A percentile compares a stretch with the other conserved stretches of the same genome.
These are phyloP conservation scores for Streptanthus diversifolius DNA, from an alignment of 345 rosid species.

Conservation along the genomic window DNA sequence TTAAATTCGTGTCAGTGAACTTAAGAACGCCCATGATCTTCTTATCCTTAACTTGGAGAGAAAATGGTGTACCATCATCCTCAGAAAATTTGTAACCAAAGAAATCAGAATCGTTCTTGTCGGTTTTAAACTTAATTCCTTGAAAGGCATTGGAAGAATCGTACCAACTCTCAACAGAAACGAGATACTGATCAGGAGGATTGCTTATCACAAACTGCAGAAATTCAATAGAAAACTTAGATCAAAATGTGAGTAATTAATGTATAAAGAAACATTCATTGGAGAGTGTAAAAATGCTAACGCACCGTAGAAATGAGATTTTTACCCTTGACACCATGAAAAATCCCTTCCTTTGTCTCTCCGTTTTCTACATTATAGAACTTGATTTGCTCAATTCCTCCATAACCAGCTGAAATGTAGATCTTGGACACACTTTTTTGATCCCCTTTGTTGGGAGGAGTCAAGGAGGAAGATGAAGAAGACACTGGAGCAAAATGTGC, in stretches of 20 bases:
- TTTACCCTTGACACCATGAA: conserved; percentile 3
- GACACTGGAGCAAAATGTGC: not conserved
- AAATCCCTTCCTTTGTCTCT: not conserved
- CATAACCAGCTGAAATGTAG: not conserved
- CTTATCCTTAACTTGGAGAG: conserved; percentile 13
- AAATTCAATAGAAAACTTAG: not conserved
- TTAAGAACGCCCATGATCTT: conserved; percentile 24
- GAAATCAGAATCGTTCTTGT: conserved; percentile 6
- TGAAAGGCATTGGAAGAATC: not conserved
- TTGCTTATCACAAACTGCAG: conserved; percentile 3
- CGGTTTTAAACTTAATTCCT: conserved; percentile 20
- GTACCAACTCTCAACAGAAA: conserved; percentile 10
- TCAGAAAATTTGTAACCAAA: not conserved
- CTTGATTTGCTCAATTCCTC: not conserved
- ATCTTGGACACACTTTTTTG: not conserved
- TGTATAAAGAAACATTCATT: not conserved
- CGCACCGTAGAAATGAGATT: not conserved
- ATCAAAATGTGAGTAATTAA: not conserved
- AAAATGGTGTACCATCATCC: conserved; percentile 17
- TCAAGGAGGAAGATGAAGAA: not conserved
- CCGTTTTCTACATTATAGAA: conserved; percentile 10
- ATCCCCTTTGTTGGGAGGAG: not conserved
- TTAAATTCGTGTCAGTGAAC: not conserved
- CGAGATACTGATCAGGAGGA: conserved; percentile 13
- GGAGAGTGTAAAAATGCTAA: not conserved